Percentiles rank a stretch among this genome's conserved stretches.
phyloP scores from a whole-genome alignment of 2,329 filamentous ascomycete genomes.

The Saccharata proteae region DNA sequence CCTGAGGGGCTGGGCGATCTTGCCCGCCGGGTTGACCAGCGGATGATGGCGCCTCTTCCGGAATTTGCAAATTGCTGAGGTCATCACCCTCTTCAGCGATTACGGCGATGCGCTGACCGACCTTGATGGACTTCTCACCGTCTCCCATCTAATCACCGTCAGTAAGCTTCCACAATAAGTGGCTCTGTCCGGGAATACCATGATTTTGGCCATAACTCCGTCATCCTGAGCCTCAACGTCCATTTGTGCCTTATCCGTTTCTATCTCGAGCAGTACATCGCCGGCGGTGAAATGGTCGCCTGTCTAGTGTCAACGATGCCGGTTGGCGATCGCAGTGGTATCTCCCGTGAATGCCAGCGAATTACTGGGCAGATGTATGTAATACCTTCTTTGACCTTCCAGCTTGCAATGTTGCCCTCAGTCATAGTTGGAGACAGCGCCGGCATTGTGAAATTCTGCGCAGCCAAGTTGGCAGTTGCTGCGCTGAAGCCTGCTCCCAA shows the following conservation, averaged over 20 bases:
- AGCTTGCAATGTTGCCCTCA: conserved; percentile 75
- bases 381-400: conserved; percentile 70
- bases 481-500: conserved; percentile 47
- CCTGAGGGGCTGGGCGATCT: conserved; percentile 12
- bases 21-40: conserved; percentile 14
- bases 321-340: neutral
- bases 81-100: conserved; percentile 75
- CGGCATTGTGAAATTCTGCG: conserved; percentile 84
- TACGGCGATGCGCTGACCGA: conserved; percentile 72
- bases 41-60: conserved; percentile 48
- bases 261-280: conserved; percentile 81
- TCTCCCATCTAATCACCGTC: conserved; percentile 39
- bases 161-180: neutral
- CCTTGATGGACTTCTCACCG: conserved; percentile 63
- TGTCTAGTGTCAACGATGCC: conserved; percentile 15
- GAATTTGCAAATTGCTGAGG: conserved; percentile 59
- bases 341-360: neutral
- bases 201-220: conserved; percentile 74
- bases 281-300: conserved; percentile 68
- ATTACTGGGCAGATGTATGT: too few species aligned
- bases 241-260: conserved; percentile 92
- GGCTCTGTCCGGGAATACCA: conserved; percentile 25
- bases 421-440: conserved; percentile 89
- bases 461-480: conserved; percentile 52
- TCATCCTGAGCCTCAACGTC: conserved; percentile 90